Percentiles rank a stretch among this genome's conserved stretches.
Conservation (phyloP, 306 rosid species). For the Cicer cuneatum region DNA sequence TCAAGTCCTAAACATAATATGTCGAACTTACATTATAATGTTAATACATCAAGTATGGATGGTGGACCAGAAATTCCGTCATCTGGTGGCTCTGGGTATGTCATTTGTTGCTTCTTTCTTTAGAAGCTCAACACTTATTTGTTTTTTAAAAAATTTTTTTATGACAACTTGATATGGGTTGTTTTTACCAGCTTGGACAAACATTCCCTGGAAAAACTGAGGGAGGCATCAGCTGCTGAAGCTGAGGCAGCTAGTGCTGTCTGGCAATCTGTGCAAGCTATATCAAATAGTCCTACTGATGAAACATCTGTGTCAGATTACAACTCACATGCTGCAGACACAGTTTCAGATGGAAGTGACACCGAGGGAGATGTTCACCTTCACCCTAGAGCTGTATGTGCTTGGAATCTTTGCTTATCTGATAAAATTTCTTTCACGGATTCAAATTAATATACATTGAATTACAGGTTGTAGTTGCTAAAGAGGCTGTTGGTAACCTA, state of each 20-base stretch:
- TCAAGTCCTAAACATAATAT: constrained; percentile 62
- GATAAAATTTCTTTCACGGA: constrained; percentile 37
- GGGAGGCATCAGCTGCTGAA: constrained; percentile 99
- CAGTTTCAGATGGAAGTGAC: constrained; percentile 94
- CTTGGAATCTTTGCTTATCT: constrained; percentile 40
- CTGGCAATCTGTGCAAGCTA: constrained; percentile 85
- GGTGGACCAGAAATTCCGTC: constrained; percentile 56
- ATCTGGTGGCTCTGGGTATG: constrained; percentile 71
- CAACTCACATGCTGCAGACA: constrained; percentile 81
- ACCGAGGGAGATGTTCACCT: constrained; percentile 95
- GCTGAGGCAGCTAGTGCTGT: constrained; percentile 98
- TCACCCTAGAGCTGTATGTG: constrained; percentile 97
- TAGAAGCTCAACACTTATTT: constrained; percentile 34
- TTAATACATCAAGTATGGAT: constrained; percentile 52
- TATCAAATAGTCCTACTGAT: constrained; percentile 67
- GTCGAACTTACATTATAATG: constrained; percentile 53
- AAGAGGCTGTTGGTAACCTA: constrained; percentile 93
- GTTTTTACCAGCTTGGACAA: constrained; percentile 71
- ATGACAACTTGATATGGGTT: constrained; percentile 35
- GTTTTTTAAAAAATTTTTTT: constrained; percentile 32
- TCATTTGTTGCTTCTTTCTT: constrained; percentile 29
- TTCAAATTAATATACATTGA: constrained; percentile 47
- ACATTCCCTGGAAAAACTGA: constrained; percentile 89
- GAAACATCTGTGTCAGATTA: constrained; percentile 85
- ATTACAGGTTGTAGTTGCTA: constrained; percentile 96